Evolutionary conservation across 2,329 filamentous ascomycete genomes (phyloP).

Genomic region (Tolypocladium cylindrosporum): DNA sequence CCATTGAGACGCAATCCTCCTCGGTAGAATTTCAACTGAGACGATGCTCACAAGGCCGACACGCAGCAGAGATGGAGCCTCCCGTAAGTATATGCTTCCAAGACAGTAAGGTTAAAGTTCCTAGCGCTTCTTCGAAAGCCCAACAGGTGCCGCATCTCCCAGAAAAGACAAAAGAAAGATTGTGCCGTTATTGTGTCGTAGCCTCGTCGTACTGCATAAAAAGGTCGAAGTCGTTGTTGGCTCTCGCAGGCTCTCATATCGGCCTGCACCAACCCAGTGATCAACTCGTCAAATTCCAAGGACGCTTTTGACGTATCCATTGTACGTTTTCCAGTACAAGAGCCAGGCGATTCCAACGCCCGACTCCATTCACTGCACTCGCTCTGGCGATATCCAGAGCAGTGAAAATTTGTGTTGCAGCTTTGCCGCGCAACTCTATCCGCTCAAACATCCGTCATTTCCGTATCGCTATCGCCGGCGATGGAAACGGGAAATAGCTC

Average conservation of each 20-base stretch:
- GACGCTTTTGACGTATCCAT: conserved; percentile 7
- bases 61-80: not conserved
- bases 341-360: conserved; percentile 8
- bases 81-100: not conserved
- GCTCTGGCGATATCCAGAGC: conserved; percentile 3
- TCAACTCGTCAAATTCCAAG: conserved; percentile 7
- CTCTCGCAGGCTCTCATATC: conserved; percentile 4
- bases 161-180: conserved; percentile 8
- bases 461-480: conserved; percentile 35
- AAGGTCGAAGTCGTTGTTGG: conserved; percentile 10
- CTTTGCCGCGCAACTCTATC: conserved; percentile 7
- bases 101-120: not conserved
- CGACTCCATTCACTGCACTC: conserved; percentile 6
- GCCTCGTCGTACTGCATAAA: conserved; percentile 15
- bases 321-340: conserved; percentile 13
- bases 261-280: not conserved
- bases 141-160: not conserved
- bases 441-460: conserved; percentile 48
- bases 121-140: not conserved
- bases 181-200: conserved; percentile 16
- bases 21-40: not conserved
- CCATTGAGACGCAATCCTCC: conserved; percentile 13
- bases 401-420: not conserved
- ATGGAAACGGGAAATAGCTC: conserved; percentile 32
- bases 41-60: not conserved